These are phyloP conservation scores for Cynara cardunculus DNA, from an alignment of 129 eudicot genomes.

Conservation along the genomic window DNA sequence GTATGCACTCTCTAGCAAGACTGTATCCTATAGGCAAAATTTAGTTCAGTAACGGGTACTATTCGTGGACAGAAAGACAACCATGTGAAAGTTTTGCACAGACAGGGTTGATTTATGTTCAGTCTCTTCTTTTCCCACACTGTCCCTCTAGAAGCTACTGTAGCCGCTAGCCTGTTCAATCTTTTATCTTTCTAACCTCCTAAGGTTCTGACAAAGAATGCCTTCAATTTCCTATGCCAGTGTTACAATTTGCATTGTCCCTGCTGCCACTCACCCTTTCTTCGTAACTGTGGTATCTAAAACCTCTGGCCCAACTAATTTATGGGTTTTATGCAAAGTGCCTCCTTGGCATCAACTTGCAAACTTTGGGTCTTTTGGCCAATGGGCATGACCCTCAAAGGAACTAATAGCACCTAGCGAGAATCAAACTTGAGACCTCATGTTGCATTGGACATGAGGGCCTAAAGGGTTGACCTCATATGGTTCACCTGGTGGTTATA, in stretches of 20 bases:
- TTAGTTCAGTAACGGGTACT: neutral
- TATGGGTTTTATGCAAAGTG: neutral
- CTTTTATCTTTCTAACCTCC: neutral
- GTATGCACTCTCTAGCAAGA: neutral
- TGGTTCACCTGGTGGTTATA: no score
- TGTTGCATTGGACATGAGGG: no score
- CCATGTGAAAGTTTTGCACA: neutral
- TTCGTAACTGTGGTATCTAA: neutral
- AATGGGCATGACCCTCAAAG: neutral
- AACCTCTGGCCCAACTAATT: neutral
- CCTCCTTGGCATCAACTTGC: neutral
- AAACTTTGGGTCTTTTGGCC: neutral
- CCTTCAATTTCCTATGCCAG: neutral
- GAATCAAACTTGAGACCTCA: no score
- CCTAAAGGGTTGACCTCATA: no score
- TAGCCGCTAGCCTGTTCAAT: neutral
- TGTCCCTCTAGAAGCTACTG: neutral
- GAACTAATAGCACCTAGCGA: neutral
- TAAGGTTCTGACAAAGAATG: neutral
- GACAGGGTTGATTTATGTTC: neutral
- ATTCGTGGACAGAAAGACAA: no score
- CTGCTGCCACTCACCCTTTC: neutral
- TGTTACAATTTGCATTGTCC: neutral
- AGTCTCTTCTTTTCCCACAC: neutral
- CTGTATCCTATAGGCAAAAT: neutral